Evolutionary conservation across 176 grass and related monocot genomes (phyloP).

Genomic region (Coix lacrymajobi): DNA sequence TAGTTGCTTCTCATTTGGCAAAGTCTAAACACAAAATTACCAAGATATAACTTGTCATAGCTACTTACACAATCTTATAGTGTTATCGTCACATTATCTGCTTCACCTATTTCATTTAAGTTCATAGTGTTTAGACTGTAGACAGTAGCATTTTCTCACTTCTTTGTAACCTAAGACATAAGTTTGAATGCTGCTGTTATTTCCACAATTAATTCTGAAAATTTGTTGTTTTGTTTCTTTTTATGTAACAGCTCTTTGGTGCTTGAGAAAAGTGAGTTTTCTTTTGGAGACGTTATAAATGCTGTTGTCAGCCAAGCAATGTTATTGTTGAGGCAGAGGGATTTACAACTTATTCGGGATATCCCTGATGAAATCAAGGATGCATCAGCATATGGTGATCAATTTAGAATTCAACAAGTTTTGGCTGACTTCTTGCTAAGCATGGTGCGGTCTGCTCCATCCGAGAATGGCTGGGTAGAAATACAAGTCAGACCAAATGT

Average conservation of each 20-base stretch:
- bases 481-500: slow-evolving; percentile 82
- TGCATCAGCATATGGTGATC: slow-evolving; percentile 68
- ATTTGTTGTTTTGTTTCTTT: slow-evolving; percentile 14
- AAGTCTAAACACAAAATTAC: slow-evolving; percentile 12
- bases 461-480: slow-evolving; percentile 84
- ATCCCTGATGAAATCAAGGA: slow-evolving; percentile 97
- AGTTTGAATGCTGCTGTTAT: background rate
- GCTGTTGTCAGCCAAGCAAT: slow-evolving; percentile 97
- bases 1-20: background rate
- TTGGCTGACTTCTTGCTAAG: slow-evolving; percentile 86
- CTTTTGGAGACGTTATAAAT: slow-evolving; percentile 73
- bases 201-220: background rate
- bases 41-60: background rate
- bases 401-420: slow-evolving; percentile 95
- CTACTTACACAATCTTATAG: background rate
- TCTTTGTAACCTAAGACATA: background rate
- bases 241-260: slow-evolving; percentile 63
- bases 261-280: slow-evolving; percentile 87
- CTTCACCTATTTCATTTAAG: background rate
- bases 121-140: background rate
- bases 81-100: background rate
- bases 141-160: background rate
- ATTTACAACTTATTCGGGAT: slow-evolving; percentile 87
- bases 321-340: slow-evolving; percentile 86
- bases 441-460: slow-evolving; percentile 74